Evolutionary conservation across 768 basidiomycete species (phyloP), one percentile per base, ranked within the genome.

Genomic region (Russula griseocarnosa): DNA sequence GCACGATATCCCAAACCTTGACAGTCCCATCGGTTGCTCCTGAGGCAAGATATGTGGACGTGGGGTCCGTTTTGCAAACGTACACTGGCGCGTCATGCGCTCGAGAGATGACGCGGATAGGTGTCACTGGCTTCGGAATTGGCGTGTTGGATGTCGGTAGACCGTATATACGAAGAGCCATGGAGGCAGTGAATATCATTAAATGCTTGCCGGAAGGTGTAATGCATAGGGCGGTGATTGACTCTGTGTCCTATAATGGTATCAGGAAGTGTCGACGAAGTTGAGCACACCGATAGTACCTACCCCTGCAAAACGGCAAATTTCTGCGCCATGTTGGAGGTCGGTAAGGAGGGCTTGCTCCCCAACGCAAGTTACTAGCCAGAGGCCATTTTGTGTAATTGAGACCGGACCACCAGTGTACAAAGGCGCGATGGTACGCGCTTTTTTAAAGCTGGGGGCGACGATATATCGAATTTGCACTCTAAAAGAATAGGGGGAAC

Each of bases 11-110:
- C 94, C 94, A 98, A 11, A 99, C 92, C 78, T 98, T 98, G 51
- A 98, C 97, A 36, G 92, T 82, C 26, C 97, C 96, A 68, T 99
- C 97, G 8, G 96, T 93, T 13, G 96, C 90, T 1, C 97, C 97
- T 20, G 95, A 96, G 8, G 97, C 97, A 67, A 98, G 82, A 68
- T 96, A 89, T 2, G 90, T 87, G 2, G 91, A 93, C 10, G 90
- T 90, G 20, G 88, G 92, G 77, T 92, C 95, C 16, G 84, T 75
- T 67, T 81, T 84, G 71, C 91, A 92, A 60, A 95, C 88, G 71
- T 98, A 93, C 52, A 98, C 88, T 14, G 97, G 96, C 4, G 94
- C 90, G 58, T 94, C 90, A 70, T 99, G 97, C 5, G 95, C 92
- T 66, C 85, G 87, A 5, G 92, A 79, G 52, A 95, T 79, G 55